phyloP scores from a whole-genome alignment of 1,139 yeast species.

The Hemisphaericaspora lyxosophila region DNA sequence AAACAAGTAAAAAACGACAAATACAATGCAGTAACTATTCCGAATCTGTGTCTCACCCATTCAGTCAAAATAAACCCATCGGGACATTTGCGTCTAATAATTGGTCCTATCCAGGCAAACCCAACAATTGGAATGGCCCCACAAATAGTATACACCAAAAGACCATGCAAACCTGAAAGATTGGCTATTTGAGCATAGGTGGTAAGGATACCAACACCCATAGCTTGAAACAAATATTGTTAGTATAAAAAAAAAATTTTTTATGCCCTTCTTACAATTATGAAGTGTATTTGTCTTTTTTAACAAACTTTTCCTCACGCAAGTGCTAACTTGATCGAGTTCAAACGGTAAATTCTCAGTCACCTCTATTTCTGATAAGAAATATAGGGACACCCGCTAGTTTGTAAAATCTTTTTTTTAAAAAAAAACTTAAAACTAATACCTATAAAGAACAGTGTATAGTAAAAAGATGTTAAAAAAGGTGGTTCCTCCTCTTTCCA shows the following conservation, averaged over 20 bases:
- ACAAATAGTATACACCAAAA: slow-evolving; percentile 75
- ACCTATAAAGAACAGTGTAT: not conserved
- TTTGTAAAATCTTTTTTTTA: not conserved
- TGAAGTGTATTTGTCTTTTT: not conserved
- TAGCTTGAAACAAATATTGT: slow-evolving; percentile 49
- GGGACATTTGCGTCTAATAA: slow-evolving; percentile 76
- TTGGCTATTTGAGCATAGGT: slow-evolving; percentile 88
- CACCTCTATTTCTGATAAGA: slow-evolving; percentile 16
- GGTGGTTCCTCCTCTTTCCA: not conserved
- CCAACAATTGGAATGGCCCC: slow-evolving; percentile 83
- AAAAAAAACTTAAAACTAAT: not conserved
- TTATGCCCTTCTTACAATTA: no score
- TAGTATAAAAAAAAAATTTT: no score
- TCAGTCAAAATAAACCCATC: slow-evolving; percentile 92
- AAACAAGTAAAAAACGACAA: slow-evolving; percentile 79
- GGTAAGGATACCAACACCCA: slow-evolving; percentile 88
- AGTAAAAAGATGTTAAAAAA: slow-evolving; percentile 1
- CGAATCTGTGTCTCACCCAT: slow-evolving; percentile 86
- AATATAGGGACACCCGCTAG: slow-evolving; percentile 51
- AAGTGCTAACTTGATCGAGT: slow-evolving; percentile 89
- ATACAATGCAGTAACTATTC: slow-evolving; percentile 68
- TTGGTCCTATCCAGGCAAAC: slow-evolving; percentile 81
- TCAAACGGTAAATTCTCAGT: slow-evolving; percentile 78
- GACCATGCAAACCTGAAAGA: slow-evolving; percentile 82
- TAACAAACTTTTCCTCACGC: slow-evolving; percentile 67